phyloP scores from a whole-genome alignment of 108 stramenopile genomes.

The Fistulifera solaris region DNA sequence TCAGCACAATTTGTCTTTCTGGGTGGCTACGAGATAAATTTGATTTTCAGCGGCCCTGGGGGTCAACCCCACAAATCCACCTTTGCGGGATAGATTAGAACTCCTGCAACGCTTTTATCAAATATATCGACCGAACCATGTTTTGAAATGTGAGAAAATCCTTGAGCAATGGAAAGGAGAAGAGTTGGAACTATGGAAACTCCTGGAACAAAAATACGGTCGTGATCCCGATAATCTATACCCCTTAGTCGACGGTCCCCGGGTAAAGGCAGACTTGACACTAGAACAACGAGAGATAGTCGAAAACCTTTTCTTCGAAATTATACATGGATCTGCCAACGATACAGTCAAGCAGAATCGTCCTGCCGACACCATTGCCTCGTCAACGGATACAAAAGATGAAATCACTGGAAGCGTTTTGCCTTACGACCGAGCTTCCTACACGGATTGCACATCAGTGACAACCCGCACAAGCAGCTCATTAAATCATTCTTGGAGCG shows the following conservation, averaged over 20 bases:
- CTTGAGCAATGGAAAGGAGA: conserved; percentile 69
- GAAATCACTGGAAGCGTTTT: neutral
- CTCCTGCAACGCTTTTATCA: conserved; percentile 71
- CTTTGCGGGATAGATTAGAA: conserved; percentile 49
- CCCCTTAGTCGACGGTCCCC: conserved; percentile 39
- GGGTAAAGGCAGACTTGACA: conserved; percentile 39
- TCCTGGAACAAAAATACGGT: conserved; percentile 68
- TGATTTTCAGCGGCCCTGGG: conserved; percentile 84
- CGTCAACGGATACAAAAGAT: neutral
- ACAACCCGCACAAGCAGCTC: no score
- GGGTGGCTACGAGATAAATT: conserved; percentile 73
- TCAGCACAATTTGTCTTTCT: conserved; percentile 66
- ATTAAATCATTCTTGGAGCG: neutral
- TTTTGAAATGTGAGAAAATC: conserved; percentile 51
- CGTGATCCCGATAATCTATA: conserved; percentile 64
- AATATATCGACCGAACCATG: conserved; percentile 59
- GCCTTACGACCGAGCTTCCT: no score
- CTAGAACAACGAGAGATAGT: conserved; percentile 64
- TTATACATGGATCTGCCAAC: no score
- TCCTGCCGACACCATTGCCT: conserved; percentile 14
- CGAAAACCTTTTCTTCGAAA: conserved; percentile 32
- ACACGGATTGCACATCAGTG: no score
- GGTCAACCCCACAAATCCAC: conserved; percentile 63
- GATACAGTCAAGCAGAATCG: no score
- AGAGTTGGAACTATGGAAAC: conserved; percentile 56